These are phyloP conservation scores for Fusarium sp. DNA, from an alignment of 2,329 filamentous ascomycete species.

Conservation along the genomic window DNA sequence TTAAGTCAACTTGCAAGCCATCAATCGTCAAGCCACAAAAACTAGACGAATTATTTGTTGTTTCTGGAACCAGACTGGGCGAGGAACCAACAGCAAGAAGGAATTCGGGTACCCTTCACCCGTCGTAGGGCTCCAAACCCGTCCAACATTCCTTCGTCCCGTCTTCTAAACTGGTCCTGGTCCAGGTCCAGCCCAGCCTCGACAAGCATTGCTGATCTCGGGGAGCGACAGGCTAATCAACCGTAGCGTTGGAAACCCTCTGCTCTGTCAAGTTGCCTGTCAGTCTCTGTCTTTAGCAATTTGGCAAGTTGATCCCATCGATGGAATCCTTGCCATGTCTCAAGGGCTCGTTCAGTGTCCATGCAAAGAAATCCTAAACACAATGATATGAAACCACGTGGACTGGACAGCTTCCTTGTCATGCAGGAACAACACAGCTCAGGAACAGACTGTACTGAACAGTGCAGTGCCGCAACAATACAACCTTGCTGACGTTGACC, in stretches of 20 bases:
- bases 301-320: constrained; percentile 6
- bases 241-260: constrained; percentile 28
- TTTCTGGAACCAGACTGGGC: constrained; percentile 19
- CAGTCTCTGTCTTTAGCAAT: constrained; percentile 4
- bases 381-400: constrained; percentile 41
- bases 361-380: constrained; percentile 16
- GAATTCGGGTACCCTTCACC: constrained; percentile 30
- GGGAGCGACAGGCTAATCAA: constrained; percentile 35
- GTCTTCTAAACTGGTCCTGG: constrained; percentile 25
- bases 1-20: constrained; percentile 2
- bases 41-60: constrained; percentile 2
- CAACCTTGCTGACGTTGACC: constrained; percentile 11
- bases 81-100: constrained; percentile 5
- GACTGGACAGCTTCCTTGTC: constrained; percentile 22
- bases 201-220: constrained; percentile 43
- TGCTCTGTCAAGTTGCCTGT: not conserved
- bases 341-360: not conserved
- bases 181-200: constrained; percentile 11
- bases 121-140: constrained; percentile 29
- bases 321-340: constrained; percentile 21
- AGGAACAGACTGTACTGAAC: constrained; percentile 10
- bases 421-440: constrained; percentile 44
- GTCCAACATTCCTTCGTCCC: constrained; percentile 33
- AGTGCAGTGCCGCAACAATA: constrained; percentile 13
- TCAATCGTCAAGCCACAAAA: constrained; percentile 34